Evolutionary conservation across 106 monocot genomes (phyloP).

Genomic region (Allium sativum): DNA sequence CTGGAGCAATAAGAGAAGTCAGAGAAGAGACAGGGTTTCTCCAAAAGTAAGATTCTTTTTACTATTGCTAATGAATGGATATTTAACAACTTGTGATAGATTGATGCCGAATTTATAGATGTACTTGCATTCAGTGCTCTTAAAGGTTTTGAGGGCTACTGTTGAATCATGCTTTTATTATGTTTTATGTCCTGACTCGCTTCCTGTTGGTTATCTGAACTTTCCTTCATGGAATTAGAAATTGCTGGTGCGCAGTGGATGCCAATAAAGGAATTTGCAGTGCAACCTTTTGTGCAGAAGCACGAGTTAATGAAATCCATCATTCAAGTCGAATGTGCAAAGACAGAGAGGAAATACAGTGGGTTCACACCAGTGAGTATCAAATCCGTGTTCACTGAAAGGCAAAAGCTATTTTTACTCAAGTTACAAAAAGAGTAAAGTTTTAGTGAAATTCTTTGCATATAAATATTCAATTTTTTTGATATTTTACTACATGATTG

Average conservation of each 20-base stretch:
- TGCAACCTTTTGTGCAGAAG: constrained; percentile 56
- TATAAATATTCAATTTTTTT: too few relatives aligned
- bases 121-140: constrained; percentile 67
- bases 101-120: constrained; percentile 81
- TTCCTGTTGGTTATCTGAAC: too few relatives aligned
- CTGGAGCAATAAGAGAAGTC: constrained; percentile 75
- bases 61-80: neutral
- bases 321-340: constrained; percentile 46
- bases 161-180: neutral
- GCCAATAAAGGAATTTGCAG: constrained; percentile 58
- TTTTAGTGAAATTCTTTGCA: too few relatives aligned
- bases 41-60: neutral
- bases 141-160: too few relatives aligned
- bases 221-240: too few relatives aligned
- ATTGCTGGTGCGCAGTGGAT: constrained; percentile 59
- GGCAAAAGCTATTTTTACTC: constrained; percentile 31
- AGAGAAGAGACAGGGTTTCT: constrained; percentile 97
- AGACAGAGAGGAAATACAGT: constrained; percentile 30
- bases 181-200: neutral
- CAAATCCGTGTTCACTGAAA: constrained; percentile 36
- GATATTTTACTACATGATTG: too few relatives aligned
- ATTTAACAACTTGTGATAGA: constrained; percentile 23
- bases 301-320: constrained; percentile 57
- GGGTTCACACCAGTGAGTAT: constrained; percentile 58
- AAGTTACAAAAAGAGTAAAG: constrained; percentile 46